Evolutionary conservation across 1,284 basidiomycete genomes (phyloP), one percentile per base, ranked within the genome.

Genomic region (Malassezia equina): DNA sequence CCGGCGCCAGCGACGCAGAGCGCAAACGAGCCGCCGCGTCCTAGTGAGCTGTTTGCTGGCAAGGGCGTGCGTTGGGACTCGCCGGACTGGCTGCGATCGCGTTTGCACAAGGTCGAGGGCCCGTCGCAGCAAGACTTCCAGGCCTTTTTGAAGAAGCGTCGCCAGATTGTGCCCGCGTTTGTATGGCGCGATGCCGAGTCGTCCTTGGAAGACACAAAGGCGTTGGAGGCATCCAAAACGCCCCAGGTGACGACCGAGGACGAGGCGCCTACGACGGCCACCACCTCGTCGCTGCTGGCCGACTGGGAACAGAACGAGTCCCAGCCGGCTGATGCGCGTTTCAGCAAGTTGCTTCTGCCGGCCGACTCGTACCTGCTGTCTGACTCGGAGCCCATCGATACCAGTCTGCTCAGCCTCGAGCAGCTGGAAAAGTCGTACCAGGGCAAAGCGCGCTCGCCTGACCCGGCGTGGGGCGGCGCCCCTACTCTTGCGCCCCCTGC

Each of bases 1-100:
- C 47, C 27, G n/a, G 9, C 43, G 21, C 24, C 17, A 12, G 12
- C 23, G 7, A 29, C 33, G 4, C 13, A 21, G 3, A 28, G 24
- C 9, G 15, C 21, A 23, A 21, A n/a, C 25, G 47, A 49, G 13
- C 41, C 40, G 25, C 25, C 41, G 3, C 47, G 53, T 21, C 66
- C 66, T 2, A 65, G 63, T 13, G 67, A 69, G 27, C 54, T 65
- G 23, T 69, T 66, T 40, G 67, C 65, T 12, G 67, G 65, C 33
- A 66, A 67, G 43, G 67, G 65, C 27, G 61, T 69, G 21, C 58
- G 64, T 43, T 69, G 67, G 67, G 54, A 65, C n/a, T 43, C 59
- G 42, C 56, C 65, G 46, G 59, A 61, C 62, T 69, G 50, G 63
- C 61, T 45, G 40, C 58, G 47, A 53, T 56, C 27, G 46, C 31